These are phyloP conservation scores for Ephemerocybe angulata DNA, from an alignment of 768 basidiomycete genomes.

Conservation along the genomic window DNA sequence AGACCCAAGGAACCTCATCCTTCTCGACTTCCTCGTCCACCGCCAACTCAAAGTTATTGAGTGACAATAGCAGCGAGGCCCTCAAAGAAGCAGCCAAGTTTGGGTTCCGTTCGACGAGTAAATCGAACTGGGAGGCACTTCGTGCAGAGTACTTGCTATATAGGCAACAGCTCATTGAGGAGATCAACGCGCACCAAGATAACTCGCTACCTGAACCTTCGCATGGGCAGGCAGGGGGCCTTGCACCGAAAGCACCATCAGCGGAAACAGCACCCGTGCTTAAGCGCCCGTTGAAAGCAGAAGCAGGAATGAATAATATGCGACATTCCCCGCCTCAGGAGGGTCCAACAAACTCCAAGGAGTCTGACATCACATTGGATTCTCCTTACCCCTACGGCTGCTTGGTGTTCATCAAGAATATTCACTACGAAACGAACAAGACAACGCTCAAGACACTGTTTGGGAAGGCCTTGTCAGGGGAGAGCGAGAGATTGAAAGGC, in stretches of 20 bases:
- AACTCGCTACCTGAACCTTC: background rate
- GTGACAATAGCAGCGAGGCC: conserved; percentile 35
- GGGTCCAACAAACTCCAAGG: background rate
- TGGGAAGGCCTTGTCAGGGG: conserved; percentile 32
- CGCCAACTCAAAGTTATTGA: too few relatives aligned
- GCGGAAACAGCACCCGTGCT: background rate
- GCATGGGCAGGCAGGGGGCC: background rate
- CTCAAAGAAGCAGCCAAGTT: too few relatives aligned
- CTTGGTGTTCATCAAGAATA: conserved; percentile 65
- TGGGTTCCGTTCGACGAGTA: conserved; percentile 57
- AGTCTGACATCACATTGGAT: conserved; percentile 13
- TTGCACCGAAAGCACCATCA: background rate
- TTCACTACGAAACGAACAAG: conserved; percentile 77
- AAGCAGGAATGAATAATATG: background rate
- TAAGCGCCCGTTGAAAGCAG: background rate
- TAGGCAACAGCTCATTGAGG: conserved; percentile 50
- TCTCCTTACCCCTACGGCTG: conserved; percentile 60
- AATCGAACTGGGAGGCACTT: conserved; percentile 57
- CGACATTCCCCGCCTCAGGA: background rate
- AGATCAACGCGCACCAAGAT: conserved; percentile 36
- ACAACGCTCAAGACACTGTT: conserved; percentile 69
- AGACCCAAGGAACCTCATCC: conserved; percentile 9
- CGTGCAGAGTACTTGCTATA: conserved; percentile 69
- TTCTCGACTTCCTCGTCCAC: too few relatives aligned
- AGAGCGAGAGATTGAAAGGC: conserved; percentile 7